phyloP scores from a whole-genome alignment of 208 protist species.

The Trypanosoma platydactyli region DNA sequence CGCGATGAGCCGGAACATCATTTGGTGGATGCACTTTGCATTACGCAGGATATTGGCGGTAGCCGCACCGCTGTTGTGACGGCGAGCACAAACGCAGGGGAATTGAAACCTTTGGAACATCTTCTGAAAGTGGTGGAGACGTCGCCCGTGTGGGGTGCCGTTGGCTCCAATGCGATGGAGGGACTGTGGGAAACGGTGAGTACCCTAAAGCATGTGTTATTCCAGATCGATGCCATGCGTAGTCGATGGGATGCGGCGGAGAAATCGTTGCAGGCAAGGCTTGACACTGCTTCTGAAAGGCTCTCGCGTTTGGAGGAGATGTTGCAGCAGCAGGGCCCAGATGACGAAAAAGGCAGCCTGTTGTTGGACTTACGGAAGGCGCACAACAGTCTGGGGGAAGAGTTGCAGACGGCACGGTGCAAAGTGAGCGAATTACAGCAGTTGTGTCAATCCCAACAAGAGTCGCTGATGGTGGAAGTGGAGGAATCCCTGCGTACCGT shows the following conservation, averaged over 20 bases:
- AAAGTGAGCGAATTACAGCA: not conserved
- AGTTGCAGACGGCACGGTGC: not conserved
- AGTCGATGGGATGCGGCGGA: conserved; percentile 16
- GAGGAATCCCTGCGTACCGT: conserved; percentile 2
- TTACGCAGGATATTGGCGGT: conserved; percentile 21
- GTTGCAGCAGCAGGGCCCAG: not conserved
- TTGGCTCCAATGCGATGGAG: conserved; percentile 2
- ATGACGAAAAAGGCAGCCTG: not conserved
- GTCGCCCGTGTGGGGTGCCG: not conserved
- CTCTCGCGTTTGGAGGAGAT: conserved; percentile 1
- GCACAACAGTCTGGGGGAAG: not conserved
- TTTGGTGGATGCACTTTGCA: conserved; percentile 3
- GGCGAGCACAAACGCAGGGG: conserved; percentile 25
- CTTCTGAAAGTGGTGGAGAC: conserved; percentile 4
- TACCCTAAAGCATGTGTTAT: not conserved
- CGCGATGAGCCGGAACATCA: not conserved
- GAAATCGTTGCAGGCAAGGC: not conserved
- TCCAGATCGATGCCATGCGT: not conserved
- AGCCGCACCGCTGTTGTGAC: conserved; percentile 28
- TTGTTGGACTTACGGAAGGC: not conserved
- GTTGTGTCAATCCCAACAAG: not conserved
- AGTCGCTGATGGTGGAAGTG: not conserved
- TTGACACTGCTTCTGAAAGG: conserved; percentile 13
- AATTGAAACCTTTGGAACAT: not conserved
- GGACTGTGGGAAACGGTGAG: not conserved